These are phyloP conservation scores for Macrophomina pseudophaseolina DNA, from an alignment of 2,329 filamentous ascomycete species.

Conservation along the genomic window DNA sequence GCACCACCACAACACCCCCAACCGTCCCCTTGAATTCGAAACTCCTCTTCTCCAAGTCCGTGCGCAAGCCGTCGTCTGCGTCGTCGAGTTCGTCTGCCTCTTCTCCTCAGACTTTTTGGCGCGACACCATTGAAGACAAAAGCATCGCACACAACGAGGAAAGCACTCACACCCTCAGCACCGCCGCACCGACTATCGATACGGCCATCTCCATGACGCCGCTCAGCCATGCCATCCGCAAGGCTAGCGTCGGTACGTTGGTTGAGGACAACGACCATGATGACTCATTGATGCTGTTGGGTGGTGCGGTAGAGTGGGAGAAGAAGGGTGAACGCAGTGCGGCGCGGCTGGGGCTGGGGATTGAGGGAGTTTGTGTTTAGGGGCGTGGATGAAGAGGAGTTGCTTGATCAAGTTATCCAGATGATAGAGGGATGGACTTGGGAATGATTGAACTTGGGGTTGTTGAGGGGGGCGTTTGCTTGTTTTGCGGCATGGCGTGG, in stretches of 20 bases:
- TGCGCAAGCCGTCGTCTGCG: background rate
- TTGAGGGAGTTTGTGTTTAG: background rate
- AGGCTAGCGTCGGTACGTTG: slow-evolving; percentile 1
- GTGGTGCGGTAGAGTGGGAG: background rate
- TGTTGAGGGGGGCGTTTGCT: too few species aligned
- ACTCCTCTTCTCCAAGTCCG: background rate
- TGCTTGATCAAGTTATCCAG: too few species aligned
- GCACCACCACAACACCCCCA: background rate
- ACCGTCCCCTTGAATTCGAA: too few species aligned
- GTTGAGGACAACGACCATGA: background rate
- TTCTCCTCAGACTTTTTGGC: background rate
- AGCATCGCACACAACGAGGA: background rate
- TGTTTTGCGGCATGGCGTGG: too few species aligned
- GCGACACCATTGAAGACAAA: background rate
- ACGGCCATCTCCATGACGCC: slow-evolving; percentile 13
- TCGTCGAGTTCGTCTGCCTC: background rate
- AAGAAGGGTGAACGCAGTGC: background rate
- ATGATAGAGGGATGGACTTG: too few species aligned
- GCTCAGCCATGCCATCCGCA: slow-evolving; percentile 15
- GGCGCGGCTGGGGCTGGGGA: background rate
- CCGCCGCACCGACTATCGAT: background rate
- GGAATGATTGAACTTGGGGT: too few species aligned
- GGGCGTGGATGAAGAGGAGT: background rate
- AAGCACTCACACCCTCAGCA: background rate
- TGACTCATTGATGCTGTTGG: background rate